Base-by-base conservation (phyloP, 2,329 filamentous ascomycete species). In the Orbilia oligospora region DNA sequence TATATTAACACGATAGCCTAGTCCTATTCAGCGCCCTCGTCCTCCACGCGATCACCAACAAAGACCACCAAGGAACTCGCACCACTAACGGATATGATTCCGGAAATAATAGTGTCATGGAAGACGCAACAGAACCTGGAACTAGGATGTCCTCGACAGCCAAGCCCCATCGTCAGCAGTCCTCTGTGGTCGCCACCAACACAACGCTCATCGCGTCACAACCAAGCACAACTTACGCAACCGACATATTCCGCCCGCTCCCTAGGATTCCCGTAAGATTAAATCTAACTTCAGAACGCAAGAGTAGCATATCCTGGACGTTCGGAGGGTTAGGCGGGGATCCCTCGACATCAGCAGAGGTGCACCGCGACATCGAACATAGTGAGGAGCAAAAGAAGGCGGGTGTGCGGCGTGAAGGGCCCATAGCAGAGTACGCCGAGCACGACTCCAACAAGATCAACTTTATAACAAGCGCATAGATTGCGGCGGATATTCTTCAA, bases 1-100 rank as follows among this genome's bases (percentile, higher is more conserved):
- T 38, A 22, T 58, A 38, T 58, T 58, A 22, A 58, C 30, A 20
- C 10, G n/a, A 38, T 20, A 5, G 5, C 9, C n/a, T 58, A 76
- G 72, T 66, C 18, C 66, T 76, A 5, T 76, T 76, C n/a, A 71
- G 72, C 8, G 72, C 66, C 8, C 38, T 76, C 10, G 66, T 76
- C 14, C 58, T 76, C 1, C 72, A 76, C 16, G 41, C 20, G 20
- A 76, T 70, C 10, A 76, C 72, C 18, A 70, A 70, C 14, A 53
- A 71, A 20, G 72, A 76, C 41, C 66, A 76, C 27, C 49, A 76
- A 61, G 49, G 38, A 48, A 36, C 3, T 18, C 30, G 53, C 9
- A 2, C n/a, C n/a, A 58, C n/a, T 14, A 38, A 38, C 10, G 18
- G 18, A 58, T 51, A 63, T 8, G 22, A 18, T 49, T 33, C 46